Base-by-base conservation (phyloP, 371 early-diverging fungal species). In the Actinomortierella ambigua region DNA sequence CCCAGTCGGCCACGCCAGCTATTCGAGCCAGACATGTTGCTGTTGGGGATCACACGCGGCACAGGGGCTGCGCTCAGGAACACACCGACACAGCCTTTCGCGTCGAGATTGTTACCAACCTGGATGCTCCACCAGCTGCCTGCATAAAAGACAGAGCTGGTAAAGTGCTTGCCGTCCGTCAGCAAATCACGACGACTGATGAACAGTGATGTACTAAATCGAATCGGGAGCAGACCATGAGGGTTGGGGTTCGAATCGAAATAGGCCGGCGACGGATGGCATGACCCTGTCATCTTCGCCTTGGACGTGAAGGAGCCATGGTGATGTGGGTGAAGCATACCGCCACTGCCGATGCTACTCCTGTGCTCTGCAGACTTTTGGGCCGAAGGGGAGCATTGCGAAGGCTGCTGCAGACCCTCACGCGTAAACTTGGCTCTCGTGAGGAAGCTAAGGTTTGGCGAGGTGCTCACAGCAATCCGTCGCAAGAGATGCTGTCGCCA, bases 81-180 rank as follows among this genome's bases (percentile, higher is more conserved):
- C 3, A 71, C 63, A 8, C 73, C 73, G 2, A 71, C 63, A 17
- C 58, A 58, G 22, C 60, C 60, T n/a, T 63, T 59, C 15, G 59
- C 20, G 50, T 62, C 62, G 18, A 71, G 59, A 18, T 62, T 61
- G 43, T 71, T 66, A 17, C 66, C 66, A 2, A 71, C 73, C 24
- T 71, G 73, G 29, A 71, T 66, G 20, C 73, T 71, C 73, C 73
- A 71, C 73, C 73, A 71, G 43, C 73, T 71, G 8, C 73, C 73
- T 1, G 59, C 73, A 57, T 71, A 71, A 49, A 71, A 71, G 8
- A 66, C 66, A 18, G 73, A 71, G 46, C 53, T 63, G 8, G 73
- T 71, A 39, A 71, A 71, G 39, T 71, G 63, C 28, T 71, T 71
- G 8, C 73, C 67, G 34, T 71, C 73, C 6, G 73, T 66, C 66